Evolutionary conservation across 1,284 basidiomycete species (phyloP), one percentile per base, ranked within the genome.

Genomic region (Veloporphyrellus conicus): DNA sequence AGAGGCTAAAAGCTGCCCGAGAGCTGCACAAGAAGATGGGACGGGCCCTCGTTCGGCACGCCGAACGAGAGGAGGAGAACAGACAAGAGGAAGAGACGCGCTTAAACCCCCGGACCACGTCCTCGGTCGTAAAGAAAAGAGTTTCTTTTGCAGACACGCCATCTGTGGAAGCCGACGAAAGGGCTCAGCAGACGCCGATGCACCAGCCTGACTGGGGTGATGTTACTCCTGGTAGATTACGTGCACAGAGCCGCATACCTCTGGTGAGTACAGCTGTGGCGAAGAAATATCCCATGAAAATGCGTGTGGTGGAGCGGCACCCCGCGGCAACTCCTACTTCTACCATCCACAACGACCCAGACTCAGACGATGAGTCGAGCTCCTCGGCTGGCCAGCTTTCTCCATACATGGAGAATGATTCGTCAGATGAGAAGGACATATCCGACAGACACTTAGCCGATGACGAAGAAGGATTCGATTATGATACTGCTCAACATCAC

Each of bases 11-110:
- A 50, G 73, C 72, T 31, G 71, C 76, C 3, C 76, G 74, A 48
- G 81, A 81, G 48, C 69, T 86, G 59, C 84, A 87, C 62, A 85
- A 79, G 69, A 85, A 79, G 66, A 86, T 89, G 83, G 87, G 84
- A 2, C 80, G 75, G 54, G 81, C 84, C 0, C 69, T 89, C 33
- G 53, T 88, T 33, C 64, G 66, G 43, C 76, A 74, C 49, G 58
- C 77, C 39, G 66, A 71, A 4, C 71, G 72, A 49, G 58, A 64
- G 41, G 73, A 69, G 37, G 71, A 71, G 38, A 68, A 68, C 18
- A 69, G 69, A 44, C 62, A 68, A 42, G 73, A 74, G 22, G 69
- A 73, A 45, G 52, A 40, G 7, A 40, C 27, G 9, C 9, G 16
- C 14, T 14, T 22, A 16, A 41, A 37, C 45, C 25, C 47, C 58